Percentiles rank a stretch among this genome's conserved stretches.
These are phyloP conservation scores for Boletus vinaceobasis DNA, from an alignment of 768 basidiomycete genomes.

Conservation along the genomic window DNA sequence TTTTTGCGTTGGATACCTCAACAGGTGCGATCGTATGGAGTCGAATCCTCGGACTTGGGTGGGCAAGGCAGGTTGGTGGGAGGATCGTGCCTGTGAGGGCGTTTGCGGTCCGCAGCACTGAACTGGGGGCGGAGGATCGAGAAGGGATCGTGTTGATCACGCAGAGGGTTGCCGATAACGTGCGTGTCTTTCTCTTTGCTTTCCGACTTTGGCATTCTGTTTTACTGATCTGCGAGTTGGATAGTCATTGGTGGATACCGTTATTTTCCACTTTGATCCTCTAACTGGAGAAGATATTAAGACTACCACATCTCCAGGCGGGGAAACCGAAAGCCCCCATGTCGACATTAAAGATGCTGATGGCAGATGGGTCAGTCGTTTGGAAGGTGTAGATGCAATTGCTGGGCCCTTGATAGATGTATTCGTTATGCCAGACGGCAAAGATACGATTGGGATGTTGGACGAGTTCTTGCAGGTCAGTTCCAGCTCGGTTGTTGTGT, in stretches of 20 bases:
- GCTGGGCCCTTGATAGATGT: constrained; percentile 57
- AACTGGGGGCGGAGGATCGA: constrained; percentile 23
- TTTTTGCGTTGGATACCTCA: constrained; percentile 79
- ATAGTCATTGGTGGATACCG: constrained; percentile 64
- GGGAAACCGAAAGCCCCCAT: neutral
- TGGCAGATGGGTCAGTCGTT: constrained; percentile 29
- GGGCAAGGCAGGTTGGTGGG: constrained; percentile 57
- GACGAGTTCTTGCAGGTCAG: constrained; percentile 76
- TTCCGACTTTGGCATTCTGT: neutral
- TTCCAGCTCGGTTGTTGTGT: neutral
- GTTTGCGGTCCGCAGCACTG: constrained; percentile 41
- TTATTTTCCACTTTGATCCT: constrained; percentile 73
- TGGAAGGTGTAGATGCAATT: constrained; percentile 62
- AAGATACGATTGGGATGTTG: constrained; percentile 58
- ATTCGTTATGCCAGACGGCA: constrained; percentile 46
- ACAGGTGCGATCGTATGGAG: constrained; percentile 80
- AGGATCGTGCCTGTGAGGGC: constrained; percentile 57
- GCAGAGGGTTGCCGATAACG: constrained; percentile 60
- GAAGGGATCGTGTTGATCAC: constrained; percentile 62
- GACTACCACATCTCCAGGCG: constrained; percentile 20
- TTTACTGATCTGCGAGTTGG: constrained; percentile 5
- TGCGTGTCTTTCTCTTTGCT: constrained; percentile 31
- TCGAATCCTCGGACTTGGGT: constrained; percentile 69
- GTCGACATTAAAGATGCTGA: constrained; percentile 1
- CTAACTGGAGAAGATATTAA: constrained; percentile 67